These are phyloP conservation scores for Cyclotella atomus DNA, from an alignment of 108 stramenopile species.

Conservation along the genomic window DNA sequence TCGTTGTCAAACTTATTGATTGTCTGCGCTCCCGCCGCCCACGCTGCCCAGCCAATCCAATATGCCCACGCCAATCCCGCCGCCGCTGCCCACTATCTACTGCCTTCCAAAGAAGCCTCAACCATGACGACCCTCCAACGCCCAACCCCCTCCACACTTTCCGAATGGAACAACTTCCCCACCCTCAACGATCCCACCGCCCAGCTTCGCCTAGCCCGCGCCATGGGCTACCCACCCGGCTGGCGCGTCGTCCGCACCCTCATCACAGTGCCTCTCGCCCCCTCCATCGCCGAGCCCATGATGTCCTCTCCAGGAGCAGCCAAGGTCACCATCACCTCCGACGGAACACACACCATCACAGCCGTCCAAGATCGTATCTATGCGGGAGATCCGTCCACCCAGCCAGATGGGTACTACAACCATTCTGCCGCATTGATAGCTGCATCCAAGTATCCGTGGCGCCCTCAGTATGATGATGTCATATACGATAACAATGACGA, in stretches of 20 bases:
- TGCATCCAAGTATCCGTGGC: conserved; percentile 43
- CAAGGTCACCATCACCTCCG: conserved; percentile 6
- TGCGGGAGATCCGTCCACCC: conserved; percentile 45
- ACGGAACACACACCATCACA: conserved; percentile 17
- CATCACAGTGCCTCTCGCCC: conserved; percentile 38
- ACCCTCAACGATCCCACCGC: conserved; percentile 50
- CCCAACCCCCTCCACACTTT: conserved; percentile 48
- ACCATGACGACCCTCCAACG: conserved; percentile 20
- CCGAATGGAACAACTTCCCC: conserved; percentile 49
- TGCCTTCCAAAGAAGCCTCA: neutral
- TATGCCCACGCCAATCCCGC: neutral
- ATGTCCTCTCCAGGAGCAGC: conserved; percentile 4
- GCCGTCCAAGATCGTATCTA: conserved; percentile 55
- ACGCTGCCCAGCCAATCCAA: too few species aligned
- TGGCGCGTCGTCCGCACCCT: conserved; percentile 78
- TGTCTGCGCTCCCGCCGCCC: too few species aligned
- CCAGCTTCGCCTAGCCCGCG: conserved; percentile 64
- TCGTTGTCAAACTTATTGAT: too few species aligned
- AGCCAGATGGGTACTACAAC: conserved; percentile 56
- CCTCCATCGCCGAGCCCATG: conserved; percentile 25
- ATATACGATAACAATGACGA: conserved; percentile 50
- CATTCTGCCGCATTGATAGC: conserved; percentile 44
- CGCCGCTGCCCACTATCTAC: neutral
- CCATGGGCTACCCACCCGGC: conserved; percentile 81
- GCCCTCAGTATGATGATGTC: conserved; percentile 54